phyloP scores from a whole-genome alignment of 2,329 filamentous ascomycete genomes.

The Fusarium sp. region DNA sequence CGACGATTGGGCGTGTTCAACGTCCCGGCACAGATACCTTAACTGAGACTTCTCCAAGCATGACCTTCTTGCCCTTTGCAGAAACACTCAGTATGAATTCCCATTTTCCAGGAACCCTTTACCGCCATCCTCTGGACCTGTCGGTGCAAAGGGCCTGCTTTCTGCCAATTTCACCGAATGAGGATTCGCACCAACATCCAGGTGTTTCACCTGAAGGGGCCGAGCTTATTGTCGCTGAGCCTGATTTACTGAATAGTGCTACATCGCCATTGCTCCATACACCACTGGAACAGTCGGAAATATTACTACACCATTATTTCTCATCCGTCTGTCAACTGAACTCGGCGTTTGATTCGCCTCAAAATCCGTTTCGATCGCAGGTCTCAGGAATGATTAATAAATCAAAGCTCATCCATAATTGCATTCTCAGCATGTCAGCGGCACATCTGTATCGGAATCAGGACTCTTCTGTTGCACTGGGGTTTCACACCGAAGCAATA shows the following conservation, averaged over 20 bases:
- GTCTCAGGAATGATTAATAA: slow-evolving; percentile 20
- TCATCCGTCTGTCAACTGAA: slow-evolving; percentile 24
- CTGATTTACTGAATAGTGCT: not conserved
- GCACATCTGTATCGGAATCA: slow-evolving; percentile 33
- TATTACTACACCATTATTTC: slow-evolving; percentile 35
- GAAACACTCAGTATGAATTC: no score
- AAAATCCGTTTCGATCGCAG: slow-evolving; percentile 37
- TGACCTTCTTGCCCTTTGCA: no score
- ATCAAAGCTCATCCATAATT: slow-evolving; percentile 27
- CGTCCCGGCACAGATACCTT: no score
- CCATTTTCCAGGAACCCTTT: no score
- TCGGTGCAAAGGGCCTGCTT: no score
- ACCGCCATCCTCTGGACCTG: no score
- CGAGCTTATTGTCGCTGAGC: not conserved
- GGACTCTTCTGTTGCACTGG: not conserved
- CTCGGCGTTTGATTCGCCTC: slow-evolving; percentile 26
- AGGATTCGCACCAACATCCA: no score
- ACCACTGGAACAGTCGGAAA: slow-evolving; percentile 2
- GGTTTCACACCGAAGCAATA: slow-evolving; percentile 36
- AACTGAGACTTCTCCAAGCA: no score
- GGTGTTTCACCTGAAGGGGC: not conserved
- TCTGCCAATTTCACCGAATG: no score
- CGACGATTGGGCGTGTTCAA: no score
- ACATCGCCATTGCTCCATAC: not conserved
- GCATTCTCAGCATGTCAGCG: slow-evolving; percentile 35